These are phyloP conservation scores for Fennellomyces sp. DNA, from an alignment of 371 early-diverging fungal species.

Conservation along the genomic window DNA sequence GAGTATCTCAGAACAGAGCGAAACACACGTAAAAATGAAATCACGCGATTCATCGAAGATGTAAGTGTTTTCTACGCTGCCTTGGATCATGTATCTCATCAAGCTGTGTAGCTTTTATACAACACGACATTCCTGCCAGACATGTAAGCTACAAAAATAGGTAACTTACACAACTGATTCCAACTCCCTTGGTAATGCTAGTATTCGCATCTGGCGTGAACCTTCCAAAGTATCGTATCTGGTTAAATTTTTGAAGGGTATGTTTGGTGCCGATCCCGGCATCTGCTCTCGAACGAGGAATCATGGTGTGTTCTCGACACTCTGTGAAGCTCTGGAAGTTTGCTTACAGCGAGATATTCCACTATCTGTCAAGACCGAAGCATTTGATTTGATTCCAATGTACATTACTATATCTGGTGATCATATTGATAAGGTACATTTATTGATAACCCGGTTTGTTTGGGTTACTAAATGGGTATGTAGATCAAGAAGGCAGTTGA, in stretches of 20 bases:
- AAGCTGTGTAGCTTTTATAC: background rate
- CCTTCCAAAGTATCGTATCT: slow-evolving; percentile 26
- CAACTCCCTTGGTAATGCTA: slow-evolving; percentile 9
- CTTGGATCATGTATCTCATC: background rate
- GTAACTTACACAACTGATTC: background rate
- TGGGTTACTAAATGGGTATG: background rate
- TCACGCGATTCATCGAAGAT: slow-evolving; percentile 17
- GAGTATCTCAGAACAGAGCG: slow-evolving; percentile 29
- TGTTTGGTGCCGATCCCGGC: slow-evolving; percentile 51
- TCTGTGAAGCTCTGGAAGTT: slow-evolving; percentile 21
- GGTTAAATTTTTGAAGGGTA: slow-evolving; percentile 33
- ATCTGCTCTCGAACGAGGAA: slow-evolving; percentile 42
- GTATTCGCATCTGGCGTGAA: slow-evolving; percentile 30
- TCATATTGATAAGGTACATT: slow-evolving; percentile 10
- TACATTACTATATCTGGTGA: slow-evolving; percentile 29
- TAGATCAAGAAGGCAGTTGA: slow-evolving; percentile 34
- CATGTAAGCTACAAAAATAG: slow-evolving; percentile 33
- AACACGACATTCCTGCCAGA: slow-evolving; percentile 27
- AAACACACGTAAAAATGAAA: slow-evolving; percentile 12
- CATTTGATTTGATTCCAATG: slow-evolving; percentile 38
- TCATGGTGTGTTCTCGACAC: slow-evolving; percentile 18
- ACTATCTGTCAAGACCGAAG: slow-evolving; percentile 21
- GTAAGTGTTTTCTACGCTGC: slow-evolving; percentile 13
- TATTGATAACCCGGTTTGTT: background rate
- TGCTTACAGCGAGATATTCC: slow-evolving; percentile 22